Evolutionary conservation across 2,329 filamentous ascomycete genomes (phyloP).

Genomic region (Talaromyces sp.): DNA sequence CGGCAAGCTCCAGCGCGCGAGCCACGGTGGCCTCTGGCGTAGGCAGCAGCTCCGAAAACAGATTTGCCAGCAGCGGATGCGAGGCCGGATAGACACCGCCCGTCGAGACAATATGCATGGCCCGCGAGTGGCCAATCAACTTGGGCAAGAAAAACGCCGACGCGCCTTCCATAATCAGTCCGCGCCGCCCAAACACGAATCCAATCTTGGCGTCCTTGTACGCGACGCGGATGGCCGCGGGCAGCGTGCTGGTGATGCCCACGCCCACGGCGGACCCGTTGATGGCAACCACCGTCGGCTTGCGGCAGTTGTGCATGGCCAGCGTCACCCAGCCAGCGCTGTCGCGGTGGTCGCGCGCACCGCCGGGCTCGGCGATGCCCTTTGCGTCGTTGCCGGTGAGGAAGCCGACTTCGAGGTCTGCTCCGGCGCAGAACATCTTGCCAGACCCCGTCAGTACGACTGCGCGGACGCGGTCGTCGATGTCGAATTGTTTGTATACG

Average conservation of each 20-base stretch:
- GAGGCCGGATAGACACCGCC: constrained; percentile 56
- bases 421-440: constrained; percentile 54
- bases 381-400: constrained; percentile 7
- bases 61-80: constrained; percentile 46
- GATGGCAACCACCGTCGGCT: constrained; percentile 52
- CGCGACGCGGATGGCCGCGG: constrained; percentile 53
- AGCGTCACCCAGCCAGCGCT: constrained; percentile 23
- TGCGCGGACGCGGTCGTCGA: constrained; percentile 51
- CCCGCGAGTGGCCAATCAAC: constrained; percentile 50
- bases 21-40: constrained; percentile 56
- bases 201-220: constrained; percentile 61
- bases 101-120: constrained; percentile 48
- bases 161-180: constrained; percentile 67
- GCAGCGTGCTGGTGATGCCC: constrained; percentile 56
- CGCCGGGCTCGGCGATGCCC: not conserved
- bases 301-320: constrained; percentile 54
- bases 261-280: constrained; percentile 54
- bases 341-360: constrained; percentile 1
- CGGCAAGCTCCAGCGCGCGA: constrained; percentile 61
- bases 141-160: constrained; percentile 68
- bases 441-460: constrained; percentile 54
- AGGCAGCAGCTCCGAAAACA: constrained; percentile 64
- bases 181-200: constrained; percentile 67
- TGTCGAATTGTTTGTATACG: constrained; percentile 48
- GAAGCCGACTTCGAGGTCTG: constrained; percentile 46